Base-by-base conservation (phyloP, 2,329 filamentous ascomycete genomes). In the Pseudopithomyces maydicus region DNA sequence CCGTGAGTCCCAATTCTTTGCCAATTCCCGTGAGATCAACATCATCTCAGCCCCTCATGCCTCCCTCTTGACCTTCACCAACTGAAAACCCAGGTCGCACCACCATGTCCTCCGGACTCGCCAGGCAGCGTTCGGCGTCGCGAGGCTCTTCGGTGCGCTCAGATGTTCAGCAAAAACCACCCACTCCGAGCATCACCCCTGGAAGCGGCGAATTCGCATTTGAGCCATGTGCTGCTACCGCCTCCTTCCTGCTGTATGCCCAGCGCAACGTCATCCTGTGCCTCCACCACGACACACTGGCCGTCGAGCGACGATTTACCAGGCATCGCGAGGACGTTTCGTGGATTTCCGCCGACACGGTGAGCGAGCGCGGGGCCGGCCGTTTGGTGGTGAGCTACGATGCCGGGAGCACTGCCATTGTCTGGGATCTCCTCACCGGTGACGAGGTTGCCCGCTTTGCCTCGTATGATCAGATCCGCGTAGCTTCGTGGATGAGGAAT, bases 361-460 rank as follows among this genome's bases (percentile, higher is more conserved):
- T 91, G 54, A 97, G 93, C 75, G 93, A 97, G 65, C 81, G 87
- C 58, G 93, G 93, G 2, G 88, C 89, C 0, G 95, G 94, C 26
- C 84, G 93, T 61, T 79, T 96, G 58, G 92, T 96, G 2, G 91
- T 97, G 59, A 98, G 92, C 79, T 97, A 97, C 70, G 95, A 99
- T 81, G 85, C 86, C 17, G 89, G 91, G 36, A 91, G 94, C 75
- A 97, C 91, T 1, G 92, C 93, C 3, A 97, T 98, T 71, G 91
- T 98, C 7, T 99, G 95, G 95, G 94, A 99, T 77, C 83, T 97
- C 58, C 87, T 96, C 79, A 96, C 92, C 0, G 95, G 95, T 47
- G 88, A 92, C 57, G 92, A 97, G 76, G 85, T 97, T 56, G 88
- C 94, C 38, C 86, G 93, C n/a, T 98, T 98, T 79, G 88, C 89